A percentile compares a stretch with the other conserved stretches of the same genome.
Evolutionary conservation across 257 asterid species (phyloP).

Genomic region (Ballota nigra): DNA sequence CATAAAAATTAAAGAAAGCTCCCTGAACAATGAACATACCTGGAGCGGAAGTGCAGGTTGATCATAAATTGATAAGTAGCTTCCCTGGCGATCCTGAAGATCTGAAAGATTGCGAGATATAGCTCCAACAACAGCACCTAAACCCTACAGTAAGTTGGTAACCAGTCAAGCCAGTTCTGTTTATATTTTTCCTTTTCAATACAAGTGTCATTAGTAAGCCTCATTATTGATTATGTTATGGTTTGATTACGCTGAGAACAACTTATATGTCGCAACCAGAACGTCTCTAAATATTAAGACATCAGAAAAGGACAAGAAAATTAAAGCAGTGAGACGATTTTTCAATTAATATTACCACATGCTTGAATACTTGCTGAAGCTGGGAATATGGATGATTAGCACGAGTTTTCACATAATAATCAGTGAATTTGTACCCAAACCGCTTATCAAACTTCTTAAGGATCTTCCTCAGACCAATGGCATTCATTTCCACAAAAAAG

Average conservation of each 20-base stretch:
- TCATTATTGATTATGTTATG: neutral
- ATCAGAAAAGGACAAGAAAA: slow-evolving; percentile 18
- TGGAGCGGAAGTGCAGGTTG: slow-evolving; percentile 87
- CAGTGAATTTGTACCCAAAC: slow-evolving; percentile 86
- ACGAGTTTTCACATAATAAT: slow-evolving; percentile 93
- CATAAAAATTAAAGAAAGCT: neutral
- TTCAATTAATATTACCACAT: slow-evolving; percentile 69
- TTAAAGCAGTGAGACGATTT: neutral
- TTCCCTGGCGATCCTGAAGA: slow-evolving; percentile 96
- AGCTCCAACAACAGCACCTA: slow-evolving; percentile 99
- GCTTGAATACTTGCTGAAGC: slow-evolving; percentile 98
- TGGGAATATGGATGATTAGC: slow-evolving; percentile 85
- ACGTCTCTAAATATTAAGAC: neutral
- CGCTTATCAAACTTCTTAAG: slow-evolving; percentile 97
- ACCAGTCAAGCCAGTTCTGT: slow-evolving; percentile 13
- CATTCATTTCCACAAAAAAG: slow-evolving; percentile 87
- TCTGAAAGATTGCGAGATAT: slow-evolving; percentile 97
- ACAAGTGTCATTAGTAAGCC: neutral
- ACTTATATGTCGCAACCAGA: neutral
- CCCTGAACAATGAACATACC: slow-evolving; percentile 37
- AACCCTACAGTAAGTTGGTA: slow-evolving; percentile 50
- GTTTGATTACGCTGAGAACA: slow-evolving; percentile 1
- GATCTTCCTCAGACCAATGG: slow-evolving; percentile 90
- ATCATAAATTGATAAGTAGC: slow-evolving; percentile 95
- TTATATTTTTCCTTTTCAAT: neutral